phyloP scores from a whole-genome alignment of 192 early-diverging fungal species.

The Gorgonomyces haynaldii region DNA sequence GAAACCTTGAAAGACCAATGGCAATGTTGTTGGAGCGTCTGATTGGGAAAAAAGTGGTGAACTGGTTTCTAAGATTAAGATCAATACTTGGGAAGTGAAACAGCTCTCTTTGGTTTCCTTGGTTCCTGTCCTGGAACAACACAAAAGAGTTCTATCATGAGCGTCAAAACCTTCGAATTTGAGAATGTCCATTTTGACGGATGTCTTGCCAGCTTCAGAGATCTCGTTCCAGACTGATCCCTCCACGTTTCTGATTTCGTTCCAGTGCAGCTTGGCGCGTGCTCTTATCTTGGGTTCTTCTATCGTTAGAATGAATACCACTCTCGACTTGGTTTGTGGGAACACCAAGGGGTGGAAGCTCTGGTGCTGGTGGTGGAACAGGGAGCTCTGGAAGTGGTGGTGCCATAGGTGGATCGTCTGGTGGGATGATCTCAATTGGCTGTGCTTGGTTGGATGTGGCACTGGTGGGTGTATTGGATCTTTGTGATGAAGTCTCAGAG shows the following conservation, averaged over 20 bases:
- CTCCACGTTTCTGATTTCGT: slow-evolving; percentile 15
- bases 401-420: neutral
- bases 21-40: slow-evolving; percentile 45
- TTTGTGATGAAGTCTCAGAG: slow-evolving; percentile 13
- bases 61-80: slow-evolving; percentile 25
- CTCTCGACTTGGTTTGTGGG: neutral
- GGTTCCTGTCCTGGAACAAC: slow-evolving; percentile 16
- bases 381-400: slow-evolving; percentile 4
- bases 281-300: slow-evolving; percentile 7
- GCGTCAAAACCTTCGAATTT: slow-evolving; percentile 13
- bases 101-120: neutral
- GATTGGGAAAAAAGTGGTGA: slow-evolving; percentile 38
- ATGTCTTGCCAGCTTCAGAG: slow-evolving; percentile 5
- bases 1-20: slow-evolving; percentile 36
- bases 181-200: slow-evolving; percentile 2
- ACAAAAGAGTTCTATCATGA: slow-evolving; percentile 14
- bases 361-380: slow-evolving; percentile 18
- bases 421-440: slow-evolving; percentile 17
- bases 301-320: neutral
- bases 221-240: neutral
- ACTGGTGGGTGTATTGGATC: slow-evolving; percentile 27
- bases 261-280: slow-evolving; percentile 34
- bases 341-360: slow-evolving; percentile 6
- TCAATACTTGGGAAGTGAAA: slow-evolving; percentile 4
- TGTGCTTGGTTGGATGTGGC: slow-evolving; percentile 28